Conservation (phyloP, 2,329 filamentous ascomycete species). For the Chalara sp. region DNA sequence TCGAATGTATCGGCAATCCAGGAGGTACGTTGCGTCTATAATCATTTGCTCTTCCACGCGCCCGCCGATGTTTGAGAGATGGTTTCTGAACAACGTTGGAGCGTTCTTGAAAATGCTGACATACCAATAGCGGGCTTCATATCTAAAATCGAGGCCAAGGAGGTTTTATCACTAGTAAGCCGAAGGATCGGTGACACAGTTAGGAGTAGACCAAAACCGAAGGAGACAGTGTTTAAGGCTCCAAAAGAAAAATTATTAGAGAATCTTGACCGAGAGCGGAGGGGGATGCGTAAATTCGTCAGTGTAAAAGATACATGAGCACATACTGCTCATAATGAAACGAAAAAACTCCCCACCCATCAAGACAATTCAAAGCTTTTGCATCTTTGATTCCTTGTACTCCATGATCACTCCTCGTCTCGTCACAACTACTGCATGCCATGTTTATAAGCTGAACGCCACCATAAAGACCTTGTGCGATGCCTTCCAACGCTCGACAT, state of each 20-base stretch:
- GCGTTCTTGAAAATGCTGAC: not conserved
- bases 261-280: slow-evolving; percentile 23
- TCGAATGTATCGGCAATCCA: slow-evolving; percentile 62
- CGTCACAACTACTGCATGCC: too few relatives aligned
- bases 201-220: slow-evolving; percentile 62
- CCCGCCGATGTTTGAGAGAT: too few relatives aligned
- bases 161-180: slow-evolving; percentile 65
- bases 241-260: slow-evolving; percentile 27
- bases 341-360: too few relatives aligned
- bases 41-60: not conserved
- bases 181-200: slow-evolving; percentile 65
- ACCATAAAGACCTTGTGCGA: too few relatives aligned
- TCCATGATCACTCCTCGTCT: too few relatives aligned
- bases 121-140: slow-evolving; percentile 52
- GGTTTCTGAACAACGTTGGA: too few relatives aligned
- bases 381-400: too few relatives aligned
- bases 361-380: too few relatives aligned
- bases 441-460: too few relatives aligned
- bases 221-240: slow-evolving; percentile 48
- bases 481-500: too few relatives aligned
- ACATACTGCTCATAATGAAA: too few relatives aligned
- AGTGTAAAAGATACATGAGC: not conserved
- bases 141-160: slow-evolving; percentile 69
- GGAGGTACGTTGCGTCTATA: slow-evolving; percentile 32
- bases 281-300: slow-evolving; percentile 11